These are phyloP conservation scores for Agarophyton chilense DNA, from an alignment of 23 red algal species.

Conservation along the genomic window DNA sequence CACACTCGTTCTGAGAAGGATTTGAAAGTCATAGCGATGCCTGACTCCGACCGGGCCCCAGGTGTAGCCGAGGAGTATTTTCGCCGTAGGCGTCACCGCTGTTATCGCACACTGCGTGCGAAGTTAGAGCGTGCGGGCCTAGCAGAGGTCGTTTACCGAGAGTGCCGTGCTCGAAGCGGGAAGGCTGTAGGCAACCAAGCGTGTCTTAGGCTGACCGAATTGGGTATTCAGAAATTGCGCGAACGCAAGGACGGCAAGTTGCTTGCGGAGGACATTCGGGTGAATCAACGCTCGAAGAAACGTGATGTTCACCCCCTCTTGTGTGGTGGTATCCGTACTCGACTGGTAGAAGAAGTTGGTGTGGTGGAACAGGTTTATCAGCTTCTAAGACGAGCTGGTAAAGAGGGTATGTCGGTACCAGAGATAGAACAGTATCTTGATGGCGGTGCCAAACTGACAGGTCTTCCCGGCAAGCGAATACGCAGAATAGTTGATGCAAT, in stretches of 20 bases:
- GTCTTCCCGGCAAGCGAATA: constrained; percentile 20
- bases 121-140: constrained; percentile 5
- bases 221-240: background rate
- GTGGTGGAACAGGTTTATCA: constrained; percentile 56
- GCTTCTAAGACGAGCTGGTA: constrained; percentile 5
- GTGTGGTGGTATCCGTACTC: background rate
- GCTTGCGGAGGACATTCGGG: background rate
- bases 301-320: constrained; percentile 7
- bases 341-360: constrained; percentile 35
- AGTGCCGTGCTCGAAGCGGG: constrained; percentile 15
- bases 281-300: background rate
- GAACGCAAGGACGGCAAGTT: background rate
- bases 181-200: constrained; percentile 17
- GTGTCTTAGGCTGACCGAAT: constrained; percentile 17
- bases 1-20: constrained; percentile 22
- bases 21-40: constrained; percentile 47
- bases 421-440: constrained; percentile 35
- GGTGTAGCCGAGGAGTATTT: background rate
- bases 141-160: background rate
- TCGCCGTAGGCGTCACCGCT: constrained; percentile 34
- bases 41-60: constrained; percentile 13
- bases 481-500: constrained; percentile 52
- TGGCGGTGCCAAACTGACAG: constrained; percentile 5
- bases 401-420: constrained; percentile 45
- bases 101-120: constrained; percentile 25